phyloP scores from a whole-genome alignment of 139 green algal genomes.

The Haematococcus lacustris region DNA sequence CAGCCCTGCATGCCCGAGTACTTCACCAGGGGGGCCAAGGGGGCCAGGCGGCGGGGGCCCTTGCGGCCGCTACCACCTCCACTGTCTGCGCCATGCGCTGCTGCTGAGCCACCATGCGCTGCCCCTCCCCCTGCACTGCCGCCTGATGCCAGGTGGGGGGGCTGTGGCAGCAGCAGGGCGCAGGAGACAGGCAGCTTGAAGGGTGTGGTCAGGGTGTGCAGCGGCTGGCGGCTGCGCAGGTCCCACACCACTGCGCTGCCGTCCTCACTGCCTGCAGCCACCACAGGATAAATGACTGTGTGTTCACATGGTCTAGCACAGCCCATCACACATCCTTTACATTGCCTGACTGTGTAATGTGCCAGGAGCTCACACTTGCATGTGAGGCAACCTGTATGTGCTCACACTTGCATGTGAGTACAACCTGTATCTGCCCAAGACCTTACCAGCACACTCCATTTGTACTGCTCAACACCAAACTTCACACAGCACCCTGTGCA shows the following conservation, averaged over 20 bases:
- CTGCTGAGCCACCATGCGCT: constrained; percentile 16
- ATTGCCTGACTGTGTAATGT: neutral
- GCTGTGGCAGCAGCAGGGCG: constrained; percentile 44
- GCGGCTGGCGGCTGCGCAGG: constrained; percentile 54
- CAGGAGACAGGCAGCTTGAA: constrained; percentile 47
- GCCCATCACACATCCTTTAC: neutral
- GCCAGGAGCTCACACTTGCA: too few species aligned
- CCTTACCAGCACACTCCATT: neutral
- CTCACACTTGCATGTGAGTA: neutral
- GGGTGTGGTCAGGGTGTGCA: constrained; percentile 44
- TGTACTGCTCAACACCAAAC: too few species aligned
- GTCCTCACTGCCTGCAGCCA: constrained; percentile 44
- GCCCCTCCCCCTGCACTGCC: neutral
- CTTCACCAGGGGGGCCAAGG: constrained; percentile 59
- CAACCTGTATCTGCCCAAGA: neutral
- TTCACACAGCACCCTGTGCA: neutral
- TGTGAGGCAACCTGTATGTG: neutral
- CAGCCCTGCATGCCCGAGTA: constrained; percentile 37
- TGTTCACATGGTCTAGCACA: neutral
- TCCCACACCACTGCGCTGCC: constrained; percentile 69
- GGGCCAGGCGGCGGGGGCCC: constrained; percentile 46
- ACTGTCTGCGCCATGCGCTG: too few species aligned
- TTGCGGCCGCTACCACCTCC: too few species aligned
- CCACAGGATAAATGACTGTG: neutral
- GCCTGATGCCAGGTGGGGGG: constrained; percentile 25